Evolutionary conservation across 805 yeast species (phyloP).

Genomic region (Cyberlindnera maclurae): DNA sequence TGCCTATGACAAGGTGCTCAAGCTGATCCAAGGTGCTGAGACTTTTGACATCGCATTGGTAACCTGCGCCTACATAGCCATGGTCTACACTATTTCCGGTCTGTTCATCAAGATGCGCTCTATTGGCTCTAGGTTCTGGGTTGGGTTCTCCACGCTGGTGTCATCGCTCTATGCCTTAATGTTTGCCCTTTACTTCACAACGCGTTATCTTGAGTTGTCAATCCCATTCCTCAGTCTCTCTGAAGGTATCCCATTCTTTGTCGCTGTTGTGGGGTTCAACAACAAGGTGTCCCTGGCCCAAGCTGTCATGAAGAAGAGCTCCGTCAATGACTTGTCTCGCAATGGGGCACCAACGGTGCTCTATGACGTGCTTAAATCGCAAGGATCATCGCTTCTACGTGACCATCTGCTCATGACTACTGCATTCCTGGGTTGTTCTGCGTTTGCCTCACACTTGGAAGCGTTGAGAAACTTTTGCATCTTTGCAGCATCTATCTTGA

Average conservation of each 20-base stretch:
- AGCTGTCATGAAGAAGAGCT: constrained; percentile 37
- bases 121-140: constrained; percentile 82
- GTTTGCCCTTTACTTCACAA: constrained; percentile 63
- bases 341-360: constrained; percentile 29
- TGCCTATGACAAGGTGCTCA: constrained; percentile 33
- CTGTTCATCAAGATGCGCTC: constrained; percentile 69
- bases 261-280: constrained; percentile 87
- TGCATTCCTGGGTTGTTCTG: constrained; percentile 60
- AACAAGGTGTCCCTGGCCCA: constrained; percentile 70
- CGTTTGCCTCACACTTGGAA: constrained; percentile 58
- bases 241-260: constrained; percentile 91
- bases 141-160: constrained; percentile 70
- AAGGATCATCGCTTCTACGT: constrained; percentile 41
- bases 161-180: constrained; percentile 80
- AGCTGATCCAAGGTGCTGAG: constrained; percentile 63
- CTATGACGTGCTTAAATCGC: constrained; percentile 28
- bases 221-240: constrained; percentile 70
- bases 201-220: constrained; percentile 45
- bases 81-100: constrained; percentile 75
- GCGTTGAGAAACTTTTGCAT: constrained; percentile 79
- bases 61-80: constrained; percentile 74
- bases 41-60: constrained; percentile 78
- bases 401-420: constrained; percentile 69
- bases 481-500: constrained; percentile 60
- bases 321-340: constrained; percentile 23